Percentiles rank a stretch among this genome's conserved stretches.
phyloP scores from a whole-genome alignment of 2,329 filamentous ascomycete species.

The Fusarium sp. region DNA sequence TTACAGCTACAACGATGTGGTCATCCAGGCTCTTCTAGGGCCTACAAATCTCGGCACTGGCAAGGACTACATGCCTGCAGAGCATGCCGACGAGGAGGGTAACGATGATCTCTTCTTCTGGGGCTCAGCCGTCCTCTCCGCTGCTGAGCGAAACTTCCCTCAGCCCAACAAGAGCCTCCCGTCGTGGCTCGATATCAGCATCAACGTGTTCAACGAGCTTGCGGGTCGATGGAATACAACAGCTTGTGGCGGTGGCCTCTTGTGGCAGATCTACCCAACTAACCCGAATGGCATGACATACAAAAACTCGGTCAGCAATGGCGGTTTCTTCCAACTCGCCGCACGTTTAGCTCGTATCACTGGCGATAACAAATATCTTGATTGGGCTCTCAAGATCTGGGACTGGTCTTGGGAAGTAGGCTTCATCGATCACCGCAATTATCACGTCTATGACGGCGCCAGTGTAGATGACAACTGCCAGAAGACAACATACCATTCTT shows the following conservation, averaged over 20 bases:
- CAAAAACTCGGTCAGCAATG: slow-evolving; percentile 85
- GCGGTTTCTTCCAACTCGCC: slow-evolving; percentile 83
- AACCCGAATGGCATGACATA: slow-evolving; percentile 81
- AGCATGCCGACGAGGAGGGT: slow-evolving; percentile 68
- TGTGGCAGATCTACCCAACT: slow-evolving; percentile 82
- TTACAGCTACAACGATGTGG: slow-evolving; percentile 66
- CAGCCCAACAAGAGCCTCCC: slow-evolving; percentile 65
- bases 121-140: slow-evolving; percentile 73
- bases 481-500: slow-evolving; percentile 62
- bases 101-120: slow-evolving; percentile 83
- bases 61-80: slow-evolving; percentile 67
- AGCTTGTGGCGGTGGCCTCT: slow-evolving; percentile 75
- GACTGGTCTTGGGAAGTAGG: slow-evolving; percentile 69
- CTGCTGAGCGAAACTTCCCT: slow-evolving; percentile 74
- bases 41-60: slow-evolving; percentile 64
- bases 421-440: slow-evolving; percentile 62
- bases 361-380: slow-evolving; percentile 69
- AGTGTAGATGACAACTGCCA: slow-evolving; percentile 63
- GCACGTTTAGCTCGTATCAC: slow-evolving; percentile 78
- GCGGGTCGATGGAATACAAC: slow-evolving; percentile 73
- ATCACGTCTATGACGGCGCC: slow-evolving; percentile 71
- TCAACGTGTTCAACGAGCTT: slow-evolving; percentile 78
- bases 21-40: slow-evolving; percentile 66
- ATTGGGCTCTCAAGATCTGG: slow-evolving; percentile 74
- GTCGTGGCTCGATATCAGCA: slow-evolving; percentile 72